phyloP scores from a whole-genome alignment of 148 eudicot genomes.

The Fagopyrum homotropicum region DNA sequence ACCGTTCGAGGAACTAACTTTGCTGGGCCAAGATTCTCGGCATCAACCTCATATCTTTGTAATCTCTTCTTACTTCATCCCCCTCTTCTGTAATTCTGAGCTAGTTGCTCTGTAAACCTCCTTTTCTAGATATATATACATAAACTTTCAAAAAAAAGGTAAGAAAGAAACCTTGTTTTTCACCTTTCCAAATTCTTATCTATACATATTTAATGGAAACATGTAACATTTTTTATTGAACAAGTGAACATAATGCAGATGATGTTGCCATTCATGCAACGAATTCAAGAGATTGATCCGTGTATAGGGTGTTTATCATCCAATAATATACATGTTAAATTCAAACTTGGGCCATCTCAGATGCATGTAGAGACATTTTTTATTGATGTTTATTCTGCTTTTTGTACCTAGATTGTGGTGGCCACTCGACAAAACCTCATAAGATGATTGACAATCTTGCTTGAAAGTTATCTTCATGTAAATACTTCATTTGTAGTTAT shows the following conservation, averaged over 20 bases:
- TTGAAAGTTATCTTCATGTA: no score
- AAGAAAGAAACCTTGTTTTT: no score
- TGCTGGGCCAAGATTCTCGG: no score
- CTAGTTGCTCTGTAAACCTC: no score
- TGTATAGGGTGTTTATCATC: constrained; percentile 81
- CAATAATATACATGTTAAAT: constrained; percentile 64
- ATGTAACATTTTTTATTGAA: constrained; percentile 14
- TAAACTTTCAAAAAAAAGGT: no score
- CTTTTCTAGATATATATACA: no score
- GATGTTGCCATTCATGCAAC: constrained; percentile 93
- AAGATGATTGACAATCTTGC: background rate
- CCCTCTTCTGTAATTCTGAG: no score
- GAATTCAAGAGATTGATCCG: constrained; percentile 89
- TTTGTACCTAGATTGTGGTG: background rate
- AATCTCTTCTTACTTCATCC: no score
- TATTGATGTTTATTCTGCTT: background rate
- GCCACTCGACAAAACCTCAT: background rate
- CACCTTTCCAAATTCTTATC: no score
- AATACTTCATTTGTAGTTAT: constrained; percentile 34
- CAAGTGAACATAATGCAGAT: constrained; percentile 68
- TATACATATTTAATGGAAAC: no score
- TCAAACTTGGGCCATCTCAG: background rate
- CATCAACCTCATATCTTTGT: no score
- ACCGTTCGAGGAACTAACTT: no score
- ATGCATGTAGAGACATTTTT: background rate